phyloP scores from a whole-genome alignment of 805 yeast species.

The Yarrowia divulgata region DNA sequence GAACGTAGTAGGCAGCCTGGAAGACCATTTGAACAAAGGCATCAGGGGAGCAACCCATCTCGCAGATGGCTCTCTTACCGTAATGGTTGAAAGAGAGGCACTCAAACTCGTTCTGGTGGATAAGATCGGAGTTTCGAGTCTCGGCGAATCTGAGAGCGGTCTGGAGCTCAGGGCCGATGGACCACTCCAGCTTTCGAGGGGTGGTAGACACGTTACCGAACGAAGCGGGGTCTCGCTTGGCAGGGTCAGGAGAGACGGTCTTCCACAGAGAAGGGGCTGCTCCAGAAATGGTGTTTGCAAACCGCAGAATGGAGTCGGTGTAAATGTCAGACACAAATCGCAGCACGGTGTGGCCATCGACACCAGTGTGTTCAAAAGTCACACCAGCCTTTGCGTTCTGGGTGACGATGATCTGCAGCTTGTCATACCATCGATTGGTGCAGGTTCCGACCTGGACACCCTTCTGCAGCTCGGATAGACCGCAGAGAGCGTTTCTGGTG shows the following conservation, averaged over 20 bases:
- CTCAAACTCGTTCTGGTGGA: conserved; percentile 86
- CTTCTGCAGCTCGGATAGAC: conserved; percentile 75
- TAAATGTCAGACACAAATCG: conserved; percentile 88
- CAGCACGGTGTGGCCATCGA: conserved; percentile 92
- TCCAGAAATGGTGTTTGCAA: conserved; percentile 82
- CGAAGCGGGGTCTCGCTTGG: conserved; percentile 54
- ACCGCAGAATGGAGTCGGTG: conserved; percentile 86
- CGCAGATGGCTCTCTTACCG: conserved; percentile 80
- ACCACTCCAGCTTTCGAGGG: conserved; percentile 91
- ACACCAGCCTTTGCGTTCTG: conserved; percentile 91
- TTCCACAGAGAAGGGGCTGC: conserved; percentile 78
- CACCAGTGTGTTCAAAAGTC: conserved; percentile 90
- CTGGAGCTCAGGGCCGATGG: conserved; percentile 75
- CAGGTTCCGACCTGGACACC: conserved; percentile 95
- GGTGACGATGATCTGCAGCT: conserved; percentile 84
- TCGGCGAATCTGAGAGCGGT: conserved; percentile 88
- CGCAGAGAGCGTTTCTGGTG: conserved; percentile 87
- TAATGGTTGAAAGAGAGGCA: conserved; percentile 70
- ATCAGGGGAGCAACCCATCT: conserved; percentile 89
- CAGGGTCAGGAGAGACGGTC: conserved; percentile 58
- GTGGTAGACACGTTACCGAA: conserved; percentile 61
- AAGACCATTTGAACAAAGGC: conserved; percentile 94
- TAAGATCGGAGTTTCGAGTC: conserved; percentile 84
- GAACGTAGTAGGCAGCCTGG: conserved; percentile 90
- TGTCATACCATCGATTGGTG: conserved; percentile 94